A percentile compares a stretch with the other conserved stretches of the same genome.
These are phyloP conservation scores for Rhizopogon roseolus DNA, from an alignment of 768 basidiomycete genomes.

Conservation along the genomic window DNA sequence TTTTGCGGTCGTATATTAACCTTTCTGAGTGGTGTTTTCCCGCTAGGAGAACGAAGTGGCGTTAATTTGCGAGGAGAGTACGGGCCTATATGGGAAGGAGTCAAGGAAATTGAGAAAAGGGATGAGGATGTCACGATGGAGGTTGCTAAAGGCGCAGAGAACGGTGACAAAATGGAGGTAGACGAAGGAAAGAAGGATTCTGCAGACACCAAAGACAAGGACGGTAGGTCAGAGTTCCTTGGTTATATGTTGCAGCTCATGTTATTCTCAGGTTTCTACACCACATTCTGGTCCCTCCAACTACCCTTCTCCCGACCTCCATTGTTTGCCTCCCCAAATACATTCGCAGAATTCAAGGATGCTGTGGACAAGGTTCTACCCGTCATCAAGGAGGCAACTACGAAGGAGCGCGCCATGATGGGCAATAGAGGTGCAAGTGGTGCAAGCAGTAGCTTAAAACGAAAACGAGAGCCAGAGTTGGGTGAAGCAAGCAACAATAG, in stretches of 20 bases:
- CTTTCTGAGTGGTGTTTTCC: slow-evolving; percentile 82
- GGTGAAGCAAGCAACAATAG: slow-evolving; percentile 46
- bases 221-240: slow-evolving; percentile 37
- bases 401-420: slow-evolving; percentile 86
- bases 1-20: slow-evolving; percentile 89
- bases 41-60: slow-evolving; percentile 83
- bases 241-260: slow-evolving; percentile 1
- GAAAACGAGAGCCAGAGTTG: slow-evolving; percentile 60
- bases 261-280: slow-evolving; percentile 61
- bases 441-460: slow-evolving; percentile 41
- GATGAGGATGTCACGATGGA: slow-evolving; percentile 28
- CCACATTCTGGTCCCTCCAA: slow-evolving; percentile 88
- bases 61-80: slow-evolving; percentile 90
- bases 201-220: slow-evolving; percentile 40
- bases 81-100: slow-evolving; percentile 73
- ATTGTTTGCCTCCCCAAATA: slow-evolving; percentile 51
- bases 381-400: slow-evolving; percentile 80
- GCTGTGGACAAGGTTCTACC: slow-evolving; percentile 70
- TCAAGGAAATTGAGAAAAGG: slow-evolving; percentile 35
- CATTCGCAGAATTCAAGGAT: slow-evolving; percentile 63
- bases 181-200: slow-evolving; percentile 43
- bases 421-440: slow-evolving; percentile 53
- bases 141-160: slow-evolving; percentile 24
- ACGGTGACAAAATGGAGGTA: slow-evolving; percentile 57
- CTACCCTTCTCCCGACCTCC: slow-evolving; percentile 79